Percentiles rank a stretch among this genome's conserved stretches.
These are phyloP conservation scores for Trametes cinnabarina DNA, from an alignment of 768 basidiomycete species.

Conservation along the genomic window DNA sequence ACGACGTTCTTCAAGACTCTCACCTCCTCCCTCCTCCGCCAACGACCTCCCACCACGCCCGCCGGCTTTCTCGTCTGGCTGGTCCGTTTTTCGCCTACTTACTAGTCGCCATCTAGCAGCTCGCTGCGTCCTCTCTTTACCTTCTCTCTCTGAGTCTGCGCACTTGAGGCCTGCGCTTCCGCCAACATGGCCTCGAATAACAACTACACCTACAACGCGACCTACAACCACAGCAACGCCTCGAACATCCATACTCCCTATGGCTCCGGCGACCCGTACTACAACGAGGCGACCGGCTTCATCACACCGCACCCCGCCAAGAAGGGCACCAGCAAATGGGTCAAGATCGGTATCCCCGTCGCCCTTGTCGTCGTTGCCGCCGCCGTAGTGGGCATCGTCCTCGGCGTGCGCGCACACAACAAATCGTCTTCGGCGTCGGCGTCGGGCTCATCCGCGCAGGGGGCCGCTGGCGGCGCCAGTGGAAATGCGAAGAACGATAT, in stretches of 20 bases:
- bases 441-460: constrained; percentile 30
- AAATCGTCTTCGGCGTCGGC: constrained; percentile 30
- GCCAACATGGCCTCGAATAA: constrained; percentile 41
- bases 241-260: constrained; percentile 38
- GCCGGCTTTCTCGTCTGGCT: constrained; percentile 7
- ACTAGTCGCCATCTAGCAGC: constrained; percentile 12
- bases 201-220: constrained; percentile 30
- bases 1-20: background rate
- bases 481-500: constrained; percentile 57
- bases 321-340: constrained; percentile 64
- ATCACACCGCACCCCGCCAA: constrained; percentile 49
- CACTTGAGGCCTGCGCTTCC: constrained; percentile 6
- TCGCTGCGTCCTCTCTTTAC: constrained; percentile 24
- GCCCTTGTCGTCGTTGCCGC: constrained; percentile 60
- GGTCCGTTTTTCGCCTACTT: constrained; percentile 4
- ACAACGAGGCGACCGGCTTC: constrained; percentile 67
- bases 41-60: constrained; percentile 17
- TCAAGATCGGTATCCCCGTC: constrained; percentile 72
- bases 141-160: constrained; percentile 5
- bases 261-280: constrained; percentile 66
- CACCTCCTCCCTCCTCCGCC: background rate
- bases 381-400: constrained; percentile 74
- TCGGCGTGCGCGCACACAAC: constrained; percentile 62
- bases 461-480: constrained; percentile 54
- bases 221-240: constrained; percentile 20